These are phyloP conservation scores for Penicillium ochrochloron DNA, from an alignment of 495 filamentous ascomycete species.

Conservation along the genomic window DNA sequence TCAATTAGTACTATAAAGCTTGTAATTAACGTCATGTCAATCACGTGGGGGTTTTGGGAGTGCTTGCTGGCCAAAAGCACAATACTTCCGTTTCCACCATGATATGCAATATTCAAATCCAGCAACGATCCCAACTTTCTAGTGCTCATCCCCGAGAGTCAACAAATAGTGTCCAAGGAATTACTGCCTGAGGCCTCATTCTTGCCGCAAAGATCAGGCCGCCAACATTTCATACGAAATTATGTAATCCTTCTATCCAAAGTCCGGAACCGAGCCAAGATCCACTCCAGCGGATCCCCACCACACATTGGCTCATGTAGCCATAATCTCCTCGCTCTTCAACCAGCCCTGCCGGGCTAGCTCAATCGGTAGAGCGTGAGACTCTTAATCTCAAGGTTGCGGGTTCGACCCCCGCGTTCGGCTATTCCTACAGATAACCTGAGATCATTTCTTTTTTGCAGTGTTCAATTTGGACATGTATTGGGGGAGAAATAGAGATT, in stretches of 20 bases:
- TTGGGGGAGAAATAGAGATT: neutral
- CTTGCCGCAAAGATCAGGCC: no score
- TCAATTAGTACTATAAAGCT: no score
- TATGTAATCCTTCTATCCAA: neutral
- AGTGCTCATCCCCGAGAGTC: no score
- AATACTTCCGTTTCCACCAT: no score
- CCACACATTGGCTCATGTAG: neutral
- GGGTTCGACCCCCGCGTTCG: slow-evolving; percentile 63
- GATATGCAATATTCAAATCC: no score
- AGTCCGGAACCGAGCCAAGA: neutral
- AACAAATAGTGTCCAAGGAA: no score
- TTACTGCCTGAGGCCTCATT: neutral
- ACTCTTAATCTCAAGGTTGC: slow-evolving; percentile 80
- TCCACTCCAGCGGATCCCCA: neutral
- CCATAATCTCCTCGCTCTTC: neutral
- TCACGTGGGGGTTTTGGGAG: no score
- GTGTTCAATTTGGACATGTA: neutral
- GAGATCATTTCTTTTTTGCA: slow-evolving; percentile 31
- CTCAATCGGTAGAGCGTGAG: slow-evolving; percentile 86
- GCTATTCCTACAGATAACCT: slow-evolving; percentile 37
- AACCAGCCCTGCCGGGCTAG: slow-evolving; percentile 59
- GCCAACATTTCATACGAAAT: neutral
- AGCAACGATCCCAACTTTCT: no score
- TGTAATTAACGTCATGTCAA: no score
- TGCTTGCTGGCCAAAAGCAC: no score